A percentile compares a stretch with the other conserved stretches of the same genome.
phyloP scores from a whole-genome alignment of 192 early-diverging fungal genomes.

The Pilaira anomala region DNA sequence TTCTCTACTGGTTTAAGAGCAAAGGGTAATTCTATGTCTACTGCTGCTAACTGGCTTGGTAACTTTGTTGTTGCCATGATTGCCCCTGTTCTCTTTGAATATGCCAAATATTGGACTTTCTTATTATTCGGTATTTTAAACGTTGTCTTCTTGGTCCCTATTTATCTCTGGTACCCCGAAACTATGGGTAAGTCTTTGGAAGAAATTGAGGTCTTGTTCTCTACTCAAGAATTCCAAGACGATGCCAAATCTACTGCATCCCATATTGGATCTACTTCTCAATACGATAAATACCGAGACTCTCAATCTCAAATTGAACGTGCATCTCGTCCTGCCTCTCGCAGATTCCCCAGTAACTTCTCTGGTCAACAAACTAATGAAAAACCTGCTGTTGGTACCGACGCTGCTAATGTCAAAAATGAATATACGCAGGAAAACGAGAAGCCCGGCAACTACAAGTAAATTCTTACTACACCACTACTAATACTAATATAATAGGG shows the following conservation, averaged over 20 bases:
- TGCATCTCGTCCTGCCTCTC: slow-evolving; percentile 21
- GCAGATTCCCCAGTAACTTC: slow-evolving; percentile 24
- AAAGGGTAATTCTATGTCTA: slow-evolving; percentile 71
- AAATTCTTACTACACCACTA: slow-evolving; percentile 4
- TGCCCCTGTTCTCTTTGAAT: slow-evolving; percentile 61
- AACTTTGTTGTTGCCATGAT: slow-evolving; percentile 69
- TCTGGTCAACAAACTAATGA: slow-evolving; percentile 15
- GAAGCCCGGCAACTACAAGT: slow-evolving; percentile 32
- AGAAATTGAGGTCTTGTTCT: slow-evolving; percentile 49
- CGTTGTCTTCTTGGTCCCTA: slow-evolving; percentile 46
- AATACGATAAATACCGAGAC: slow-evolving; percentile 31
- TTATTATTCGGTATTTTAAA: slow-evolving; percentile 60
- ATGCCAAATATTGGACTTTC: slow-evolving; percentile 53
- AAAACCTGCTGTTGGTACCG: slow-evolving; percentile 24
- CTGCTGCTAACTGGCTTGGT: slow-evolving; percentile 79
- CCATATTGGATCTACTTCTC: slow-evolving; percentile 26
- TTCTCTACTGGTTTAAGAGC: slow-evolving; percentile 74
- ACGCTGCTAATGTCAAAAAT: slow-evolving; percentile 26
- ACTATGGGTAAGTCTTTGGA: slow-evolving; percentile 75
- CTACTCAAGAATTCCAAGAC: slow-evolving; percentile 26
- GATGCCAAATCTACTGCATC: slow-evolving; percentile 28
- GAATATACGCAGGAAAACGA: slow-evolving; percentile 24
- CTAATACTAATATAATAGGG: slow-evolving; percentile 10
- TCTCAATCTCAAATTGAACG: slow-evolving; percentile 24
- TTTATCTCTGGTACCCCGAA: slow-evolving; percentile 75